Evolutionary conservation across 257 asterid genomes (phyloP).

Genomic region (Nicotiana undulata): DNA sequence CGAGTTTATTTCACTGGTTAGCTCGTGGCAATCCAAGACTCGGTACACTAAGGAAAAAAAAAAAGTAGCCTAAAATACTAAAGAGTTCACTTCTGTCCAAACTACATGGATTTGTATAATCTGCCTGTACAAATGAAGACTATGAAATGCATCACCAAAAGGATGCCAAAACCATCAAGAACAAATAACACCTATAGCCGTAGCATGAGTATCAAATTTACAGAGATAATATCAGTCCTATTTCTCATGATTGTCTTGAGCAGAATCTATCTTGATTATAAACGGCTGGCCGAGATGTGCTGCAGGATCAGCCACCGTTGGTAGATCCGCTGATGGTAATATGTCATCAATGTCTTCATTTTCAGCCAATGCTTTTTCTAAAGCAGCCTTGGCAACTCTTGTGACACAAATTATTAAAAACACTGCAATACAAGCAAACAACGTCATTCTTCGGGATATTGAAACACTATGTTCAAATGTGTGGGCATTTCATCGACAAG

Average conservation of each 20-base stretch:
- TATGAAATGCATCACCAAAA: conserved; percentile 19
- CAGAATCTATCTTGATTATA: conserved; percentile 54
- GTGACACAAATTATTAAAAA: conserved; percentile 43
- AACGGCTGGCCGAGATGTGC: conserved; percentile 60
- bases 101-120: conserved; percentile 7
- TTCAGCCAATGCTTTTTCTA: conserved; percentile 26
- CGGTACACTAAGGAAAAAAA: not conserved
- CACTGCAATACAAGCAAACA: conserved; percentile 37
- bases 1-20: not conserved
- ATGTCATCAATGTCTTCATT: conserved; percentile 20
- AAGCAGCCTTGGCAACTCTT: conserved; percentile 20
- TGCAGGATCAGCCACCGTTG: conserved; percentile 19
- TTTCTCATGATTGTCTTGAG: conserved; percentile 46
- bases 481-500: not conserved
- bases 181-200: conserved; percentile 2
- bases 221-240: conserved; percentile 30
- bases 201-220: conserved; percentile 33
- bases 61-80: not conserved
- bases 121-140: conserved; percentile 51
- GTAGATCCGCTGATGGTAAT: conserved; percentile 9
- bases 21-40: not conserved
- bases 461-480: not conserved
- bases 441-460: not conserved
- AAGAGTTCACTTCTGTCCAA: conserved; percentile 5
- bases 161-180: conserved; percentile 10